phyloP scores from a whole-genome alignment of 257 asterid genomes.

The Solanum habrochaites region DNA sequence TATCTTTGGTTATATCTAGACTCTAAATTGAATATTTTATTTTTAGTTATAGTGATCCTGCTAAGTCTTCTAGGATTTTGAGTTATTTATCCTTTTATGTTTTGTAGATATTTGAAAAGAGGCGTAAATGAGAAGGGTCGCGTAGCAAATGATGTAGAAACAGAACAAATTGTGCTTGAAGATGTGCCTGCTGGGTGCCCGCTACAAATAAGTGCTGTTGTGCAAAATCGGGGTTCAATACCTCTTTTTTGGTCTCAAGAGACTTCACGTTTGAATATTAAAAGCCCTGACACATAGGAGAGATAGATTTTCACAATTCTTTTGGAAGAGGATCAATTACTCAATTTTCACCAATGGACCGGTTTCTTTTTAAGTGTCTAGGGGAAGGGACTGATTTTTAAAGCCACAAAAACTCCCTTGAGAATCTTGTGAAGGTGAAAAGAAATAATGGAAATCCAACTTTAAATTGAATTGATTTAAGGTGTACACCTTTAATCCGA shows the following conservation, averaged over 20 bases:
- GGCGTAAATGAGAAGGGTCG: conserved; percentile 95
- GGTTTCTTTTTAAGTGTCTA: conserved; percentile 44
- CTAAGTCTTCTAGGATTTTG: neutral
- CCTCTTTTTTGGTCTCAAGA: conserved; percentile 99
- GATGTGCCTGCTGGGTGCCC: conserved; percentile 43
- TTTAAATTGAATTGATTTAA: conserved; percentile 81
- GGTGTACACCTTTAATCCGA: conserved; percentile 47
- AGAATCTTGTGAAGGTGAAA: conserved; percentile 67
- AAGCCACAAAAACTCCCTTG: conserved; percentile 90
- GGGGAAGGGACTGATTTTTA: conserved; percentile 60
- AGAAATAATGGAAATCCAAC: conserved; percentile 95
- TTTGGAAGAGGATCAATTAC: neutral
- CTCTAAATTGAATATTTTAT: neutral
- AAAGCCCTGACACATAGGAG: conserved; percentile 88
- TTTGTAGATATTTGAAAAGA: conserved; percentile 63
- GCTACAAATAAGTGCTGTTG: conserved; percentile 62
- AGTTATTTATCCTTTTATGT: conserved; percentile 3
- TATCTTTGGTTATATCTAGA: neutral
- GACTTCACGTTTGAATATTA: conserved; percentile 69
- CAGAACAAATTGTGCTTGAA: conserved; percentile 87
- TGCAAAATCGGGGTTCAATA: conserved; percentile 91
- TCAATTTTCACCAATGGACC: conserved; percentile 8
- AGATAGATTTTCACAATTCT: neutral
- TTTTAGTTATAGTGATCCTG: neutral
- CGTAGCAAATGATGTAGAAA: conserved; percentile 96